Percentiles rank a stretch among this genome's conserved stretches.
Conservation (phyloP, 2,329 filamentous ascomycete genomes). For the Juglanconis juglandina region DNA sequence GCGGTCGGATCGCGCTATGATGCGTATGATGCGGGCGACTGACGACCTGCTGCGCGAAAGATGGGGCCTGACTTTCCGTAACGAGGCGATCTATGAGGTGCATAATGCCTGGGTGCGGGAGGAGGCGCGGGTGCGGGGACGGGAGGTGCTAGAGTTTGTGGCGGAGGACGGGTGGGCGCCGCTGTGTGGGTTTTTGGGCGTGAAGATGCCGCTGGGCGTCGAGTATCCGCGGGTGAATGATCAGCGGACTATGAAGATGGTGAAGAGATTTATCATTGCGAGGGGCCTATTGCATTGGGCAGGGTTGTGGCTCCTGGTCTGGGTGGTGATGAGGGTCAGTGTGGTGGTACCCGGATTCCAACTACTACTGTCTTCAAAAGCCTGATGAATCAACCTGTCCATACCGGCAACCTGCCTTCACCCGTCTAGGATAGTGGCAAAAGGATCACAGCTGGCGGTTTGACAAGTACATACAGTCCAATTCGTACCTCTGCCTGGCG, state of each 20-base stretch:
- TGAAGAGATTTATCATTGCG: conserved; percentile 9
- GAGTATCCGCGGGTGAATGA: conserved; percentile 14
- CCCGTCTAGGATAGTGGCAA: too few relatives aligned
- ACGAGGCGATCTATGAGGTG: conserved; percentile 9
- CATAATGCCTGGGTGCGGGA: conserved; percentile 14
- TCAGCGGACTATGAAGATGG: conserved; percentile 16
- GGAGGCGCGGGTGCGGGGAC: conserved; percentile 12
- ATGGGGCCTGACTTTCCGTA: conserved; percentile 12
- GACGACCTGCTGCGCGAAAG: conserved; percentile 8
- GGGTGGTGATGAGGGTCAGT: conserved; percentile 1
- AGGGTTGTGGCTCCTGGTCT: not conserved
- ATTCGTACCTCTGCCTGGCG: too few relatives aligned
- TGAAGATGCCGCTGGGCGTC: not conserved
- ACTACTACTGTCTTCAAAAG: too few relatives aligned
- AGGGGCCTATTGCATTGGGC: conserved; percentile 12
- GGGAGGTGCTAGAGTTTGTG: conserved; percentile 9
- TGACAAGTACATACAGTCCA: too few relatives aligned
- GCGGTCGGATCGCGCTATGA: conserved; percentile 14
- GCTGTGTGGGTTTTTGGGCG: conserved; percentile 8
- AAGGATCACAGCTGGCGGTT: too few relatives aligned
- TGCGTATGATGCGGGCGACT: conserved; percentile 14
- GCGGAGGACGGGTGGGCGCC: conserved; percentile 13
- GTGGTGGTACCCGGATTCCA: not conserved
- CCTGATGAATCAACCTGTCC: too few relatives aligned
- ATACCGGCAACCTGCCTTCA: too few relatives aligned